Base-by-base conservation (phyloP, 2,329 filamentous ascomycete species). In the Fusarium drepaniforme region DNA sequence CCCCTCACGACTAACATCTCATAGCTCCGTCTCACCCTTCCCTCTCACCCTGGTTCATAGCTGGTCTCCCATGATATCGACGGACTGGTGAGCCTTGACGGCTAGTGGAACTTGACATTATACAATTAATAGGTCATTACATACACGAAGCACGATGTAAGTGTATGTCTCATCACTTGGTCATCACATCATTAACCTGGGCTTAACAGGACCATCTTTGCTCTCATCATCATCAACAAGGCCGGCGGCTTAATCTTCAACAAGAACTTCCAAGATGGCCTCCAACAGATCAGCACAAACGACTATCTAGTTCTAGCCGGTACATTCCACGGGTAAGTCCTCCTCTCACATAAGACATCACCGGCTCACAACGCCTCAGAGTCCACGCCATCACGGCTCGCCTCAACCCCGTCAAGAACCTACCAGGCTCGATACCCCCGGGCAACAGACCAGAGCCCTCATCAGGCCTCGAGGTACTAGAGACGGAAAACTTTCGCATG, bases 191-290 rank as follows among this genome's bases (percentile, higher is more conserved):
- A 15, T 65, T 74, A 58, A 72, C 51, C 46, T 35, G 62, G 63
- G 49, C 35, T 58, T 37, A 59, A 64, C 78, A 98, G 96, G 97
- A 94, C 95, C 76, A 93, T 99, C 83, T 97, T 97, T 84, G 92
- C 96, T 69, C 93, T 99, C 81, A 95, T 98, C 83, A 93, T 99
- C 83, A 98, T 99, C 88, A 98, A 98, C 89, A 99, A 99, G 89
- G 96, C 97, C 75, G 97, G 96, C 71, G 97, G 97, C 79, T 90
- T 99, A 64, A 93, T 99, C 84, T 99, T 97, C 88, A 96, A 98
- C 85, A 94, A 95, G 79, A 94, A 95, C 81, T 98, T 99, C 84
- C 92, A 96, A 80, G 91, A 96, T 51, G 94, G 90, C 56, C 90
- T 99, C 70, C 94, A 94, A 83, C 95, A 96, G 82, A 92, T 99